Percentiles rank a stretch among this genome's conserved stretches.
Conservation (phyloP, 1,284 basidiomycete genomes). For the Neotropicomus parvogracilis region DNA sequence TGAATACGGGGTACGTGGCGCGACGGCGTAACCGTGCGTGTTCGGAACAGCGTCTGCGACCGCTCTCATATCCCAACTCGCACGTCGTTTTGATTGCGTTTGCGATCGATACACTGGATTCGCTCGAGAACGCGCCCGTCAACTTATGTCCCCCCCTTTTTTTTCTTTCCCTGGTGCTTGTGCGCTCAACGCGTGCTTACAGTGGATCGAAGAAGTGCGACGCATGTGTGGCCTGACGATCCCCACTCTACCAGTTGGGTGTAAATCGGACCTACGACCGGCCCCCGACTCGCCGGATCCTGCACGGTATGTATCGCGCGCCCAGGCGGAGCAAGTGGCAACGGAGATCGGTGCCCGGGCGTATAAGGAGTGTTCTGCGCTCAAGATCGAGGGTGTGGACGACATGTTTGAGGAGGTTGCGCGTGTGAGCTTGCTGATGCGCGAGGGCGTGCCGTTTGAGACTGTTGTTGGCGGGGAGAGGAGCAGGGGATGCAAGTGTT, state of each 20-base stretch:
- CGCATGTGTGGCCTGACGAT: slow-evolving; percentile 84
- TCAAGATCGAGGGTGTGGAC: slow-evolving; percentile 91
- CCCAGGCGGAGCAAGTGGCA: slow-evolving; percentile 76
- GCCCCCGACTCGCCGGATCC: slow-evolving; percentile 40
- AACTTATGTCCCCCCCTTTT: too few relatives aligned
- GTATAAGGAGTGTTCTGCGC: slow-evolving; percentile 91
- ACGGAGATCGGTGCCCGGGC: slow-evolving; percentile 80
- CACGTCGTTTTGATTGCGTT: slow-evolving; percentile 99
- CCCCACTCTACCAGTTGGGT: slow-evolving; percentile 82
- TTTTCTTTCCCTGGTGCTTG: background rate
- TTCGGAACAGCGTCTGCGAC: slow-evolving; percentile 76
- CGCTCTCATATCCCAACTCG: slow-evolving; percentile 95
- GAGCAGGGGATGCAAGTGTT: slow-evolving; percentile 51
- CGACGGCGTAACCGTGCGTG: background rate
- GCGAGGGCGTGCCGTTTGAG: slow-evolving; percentile 69
- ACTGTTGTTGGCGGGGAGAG: too few relatives aligned
- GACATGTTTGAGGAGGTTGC: slow-evolving; percentile 95
- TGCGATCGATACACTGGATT: slow-evolving; percentile 94
- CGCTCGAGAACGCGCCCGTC: slow-evolving; percentile 90
- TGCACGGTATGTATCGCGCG: slow-evolving; percentile 61
- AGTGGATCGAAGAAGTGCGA: slow-evolving; percentile 98
- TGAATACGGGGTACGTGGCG: slow-evolving; percentile 66
- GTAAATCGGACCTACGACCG: slow-evolving; percentile 81
- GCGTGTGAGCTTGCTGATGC: slow-evolving; percentile 89
- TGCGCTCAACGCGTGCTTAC: background rate